Evolutionary conservation across 306 rosid species (phyloP).

Genomic region (Echinosophora koreensis): DNA sequence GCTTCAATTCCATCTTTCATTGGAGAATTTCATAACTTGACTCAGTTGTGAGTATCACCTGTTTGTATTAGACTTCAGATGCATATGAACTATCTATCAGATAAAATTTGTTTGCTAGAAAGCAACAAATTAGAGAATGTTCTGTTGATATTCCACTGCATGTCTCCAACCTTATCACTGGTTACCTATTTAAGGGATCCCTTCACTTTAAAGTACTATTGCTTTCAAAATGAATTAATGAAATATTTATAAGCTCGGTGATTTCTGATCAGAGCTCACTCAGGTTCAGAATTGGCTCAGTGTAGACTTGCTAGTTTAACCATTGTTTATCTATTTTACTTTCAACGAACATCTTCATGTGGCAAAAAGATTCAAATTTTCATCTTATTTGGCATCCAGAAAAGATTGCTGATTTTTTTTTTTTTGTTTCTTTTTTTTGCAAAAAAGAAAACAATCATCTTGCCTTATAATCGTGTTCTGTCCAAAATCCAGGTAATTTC

Average conservation of each 20-base stretch:
- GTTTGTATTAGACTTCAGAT: constrained; percentile 9
- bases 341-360: neutral
- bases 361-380: constrained; percentile 12
- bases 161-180: neutral
- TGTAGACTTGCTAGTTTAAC: neutral
- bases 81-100: neutral
- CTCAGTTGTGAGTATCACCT: constrained; percentile 62
- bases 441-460: neutral
- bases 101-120: neutral
- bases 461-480: constrained; percentile 1
- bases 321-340: neutral
- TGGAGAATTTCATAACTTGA: constrained; percentile 61
- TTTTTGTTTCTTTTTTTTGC: neutral
- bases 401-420: neutral
- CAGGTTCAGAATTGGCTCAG: neutral
- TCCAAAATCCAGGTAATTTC: neutral
- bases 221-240: constrained; percentile 17
- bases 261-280: neutral
- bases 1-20: constrained; percentile 72
- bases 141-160: constrained; percentile 1
- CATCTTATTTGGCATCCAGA: neutral
- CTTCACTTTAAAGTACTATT: neutral
- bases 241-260: constrained; percentile 17
- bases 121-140: neutral
- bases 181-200: neutral